Evolutionary conservation across 1,139 yeast genomes (phyloP), one percentile per base, ranked within the genome.

Genomic region (Candida sojae): DNA sequence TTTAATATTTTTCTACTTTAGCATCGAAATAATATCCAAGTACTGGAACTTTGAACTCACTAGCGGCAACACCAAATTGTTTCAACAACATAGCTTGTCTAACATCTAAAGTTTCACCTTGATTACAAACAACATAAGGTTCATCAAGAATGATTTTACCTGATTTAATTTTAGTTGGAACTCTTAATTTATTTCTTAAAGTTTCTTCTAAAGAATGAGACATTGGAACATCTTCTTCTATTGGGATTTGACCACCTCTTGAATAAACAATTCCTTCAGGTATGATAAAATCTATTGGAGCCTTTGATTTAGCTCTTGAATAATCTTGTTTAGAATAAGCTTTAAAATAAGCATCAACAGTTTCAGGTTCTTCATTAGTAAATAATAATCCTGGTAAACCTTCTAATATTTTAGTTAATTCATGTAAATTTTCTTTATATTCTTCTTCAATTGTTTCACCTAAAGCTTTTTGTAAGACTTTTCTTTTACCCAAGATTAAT

Each of bases 121-220:
- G 75, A 48, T 74, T 75, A 70, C 97, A 91, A 39, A 95, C 96
- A 45, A 79, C 78, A 67, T 82, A 90, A 45, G 95, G 96, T 55
- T 84, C 83, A 34, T 81, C 83, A 47, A 93, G 71, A 47, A 82
- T 77, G 54, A 93, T 86, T 67, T 92, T 92, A 65, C 99, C 99
- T 43, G 84, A 79, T 67, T 88, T 88, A 58, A 93, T 87, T 63
- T 83, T 86, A 7, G 98, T 92, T 55, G 99, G 98, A 60, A 95
- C 84, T 64, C 93, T 93, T 58, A 84, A 84, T 63, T 87, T 87
- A 66, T 84, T 88, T 75, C 99, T 85, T 61, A 93, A 71, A 39
- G 96, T 89, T 59, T 91, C 90, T 71, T 93, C 99, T 70, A 95
- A 77, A 5, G 98, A 90, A 66, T 93, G 99, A 10, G 96, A 86